phyloP scores from a whole-genome alignment of 768 basidiomycete genomes.

The Serendipita indica region DNA sequence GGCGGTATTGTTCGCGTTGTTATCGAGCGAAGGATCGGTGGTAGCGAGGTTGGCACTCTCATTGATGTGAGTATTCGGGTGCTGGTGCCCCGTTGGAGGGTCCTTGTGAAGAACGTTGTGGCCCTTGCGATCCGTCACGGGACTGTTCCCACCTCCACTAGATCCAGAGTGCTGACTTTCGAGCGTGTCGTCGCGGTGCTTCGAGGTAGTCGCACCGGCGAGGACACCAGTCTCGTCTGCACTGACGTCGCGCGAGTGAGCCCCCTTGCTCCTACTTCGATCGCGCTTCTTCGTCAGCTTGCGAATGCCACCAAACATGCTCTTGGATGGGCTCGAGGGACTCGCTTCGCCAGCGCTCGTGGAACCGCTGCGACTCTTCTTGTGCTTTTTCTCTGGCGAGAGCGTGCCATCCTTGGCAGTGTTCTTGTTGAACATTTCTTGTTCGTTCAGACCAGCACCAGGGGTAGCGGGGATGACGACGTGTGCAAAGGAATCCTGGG shows the following conservation, averaged over 20 bases:
- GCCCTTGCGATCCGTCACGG: background rate
- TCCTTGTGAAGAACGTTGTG: background rate
- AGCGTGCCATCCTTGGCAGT: background rate
- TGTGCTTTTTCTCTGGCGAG: background rate
- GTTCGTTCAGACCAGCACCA: constrained; percentile 1
- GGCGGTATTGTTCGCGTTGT: background rate
- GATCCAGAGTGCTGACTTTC: background rate
- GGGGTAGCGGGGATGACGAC: constrained; percentile 9
- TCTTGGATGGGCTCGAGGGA: constrained; percentile 5
- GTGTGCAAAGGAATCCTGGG: background rate
- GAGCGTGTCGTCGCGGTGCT: background rate
- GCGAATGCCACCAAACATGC: constrained; percentile 4
- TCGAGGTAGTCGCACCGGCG: too few species aligned
- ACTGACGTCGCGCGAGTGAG: background rate
- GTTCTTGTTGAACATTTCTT: background rate
- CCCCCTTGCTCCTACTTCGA: background rate
- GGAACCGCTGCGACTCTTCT: background rate
- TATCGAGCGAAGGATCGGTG: too few species aligned
- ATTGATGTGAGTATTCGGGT: background rate
- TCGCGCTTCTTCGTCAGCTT: constrained; percentile 8
- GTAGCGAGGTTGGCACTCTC: too few species aligned
- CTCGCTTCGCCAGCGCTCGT: constrained; percentile 7
- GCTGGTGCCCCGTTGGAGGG: background rate
- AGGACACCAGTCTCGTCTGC: background rate
- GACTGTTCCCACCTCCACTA: background rate